Evolutionary conservation across 2,329 filamentous ascomycete species (phyloP), one percentile per base, ranked within the genome.

Genomic region (Hypoxylon sp.): DNA sequence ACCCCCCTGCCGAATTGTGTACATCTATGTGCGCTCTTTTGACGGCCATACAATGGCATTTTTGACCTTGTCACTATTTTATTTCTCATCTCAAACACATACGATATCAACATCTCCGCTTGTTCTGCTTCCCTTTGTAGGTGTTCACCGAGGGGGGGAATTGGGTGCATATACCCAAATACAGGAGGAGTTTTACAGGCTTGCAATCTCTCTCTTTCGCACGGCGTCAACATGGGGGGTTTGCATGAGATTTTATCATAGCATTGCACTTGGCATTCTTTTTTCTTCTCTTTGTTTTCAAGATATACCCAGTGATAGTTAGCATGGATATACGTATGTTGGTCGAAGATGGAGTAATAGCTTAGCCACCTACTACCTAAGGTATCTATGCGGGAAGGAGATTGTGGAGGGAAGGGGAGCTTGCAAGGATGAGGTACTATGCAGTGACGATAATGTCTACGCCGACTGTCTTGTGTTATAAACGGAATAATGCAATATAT

Each of bases 271-370:
- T 60, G 27, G 27, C 29, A 46, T 65, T 67, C 59, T 32, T 13
- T 11, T 32, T 11, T 32, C 15, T 29, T 67, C 44, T 46, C 58
- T 67, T 39, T 15, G 59, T 54, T 51, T 35, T 56, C 35, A n/a
- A 64, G 51, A 65, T 69, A 69, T 71, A 69, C 67, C 67, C 67
- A 59, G 52, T 54, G 52, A 58, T 48, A 32, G 15, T 47, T 63
- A 51, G 54, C 54, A 32, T 58, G 5, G 42, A 61, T 27, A 52
- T 37, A 59, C 19, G 46, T 63, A 8, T 21, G 39, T 66, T 60
- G 29, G 29, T 57, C 39, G 47, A 52, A 42, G 21, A 31, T 62
- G 52, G 44, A 21, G 50, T 54, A 60, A 50, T 59, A 35, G n/a
- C 47, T 39, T 15, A 37, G 32, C 10, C 5, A 27, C 24, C 24